These are phyloP conservation scores for Pichia sp. DNA, from an alignment of 1,139 yeast species.

Conservation along the genomic window DNA sequence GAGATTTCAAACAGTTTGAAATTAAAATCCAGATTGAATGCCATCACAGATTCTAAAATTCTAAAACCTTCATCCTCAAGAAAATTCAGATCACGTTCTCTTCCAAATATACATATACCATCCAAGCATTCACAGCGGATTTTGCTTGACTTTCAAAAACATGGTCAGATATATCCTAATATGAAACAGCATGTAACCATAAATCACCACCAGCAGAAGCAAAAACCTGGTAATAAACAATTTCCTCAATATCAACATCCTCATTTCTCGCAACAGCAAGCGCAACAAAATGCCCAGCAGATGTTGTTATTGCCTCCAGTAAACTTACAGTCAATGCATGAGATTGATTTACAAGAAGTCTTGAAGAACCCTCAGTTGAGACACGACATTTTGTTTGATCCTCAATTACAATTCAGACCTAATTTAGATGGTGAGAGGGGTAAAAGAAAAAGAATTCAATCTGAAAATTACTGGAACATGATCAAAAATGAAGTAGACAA, in stretches of 20 bases:
- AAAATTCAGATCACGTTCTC: constrained; percentile 30
- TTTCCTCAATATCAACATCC: constrained; percentile 8
- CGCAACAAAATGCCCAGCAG: constrained; percentile 8
- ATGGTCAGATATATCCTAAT: background rate
- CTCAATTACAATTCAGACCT: constrained; percentile 87
- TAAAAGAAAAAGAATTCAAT: constrained; percentile 60
- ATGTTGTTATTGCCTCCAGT: constrained; percentile 61
- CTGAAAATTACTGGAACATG: constrained; percentile 80
- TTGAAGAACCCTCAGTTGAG: constrained; percentile 87
- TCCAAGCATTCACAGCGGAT: constrained; percentile 17
- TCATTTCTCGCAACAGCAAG: constrained; percentile 6
- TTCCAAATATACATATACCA: constrained; percentile 30
- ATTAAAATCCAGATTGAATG: too few species aligned
- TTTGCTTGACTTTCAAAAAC: background rate
- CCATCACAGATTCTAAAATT: too few species aligned
- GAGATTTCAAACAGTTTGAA: too few species aligned
- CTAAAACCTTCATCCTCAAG: background rate
- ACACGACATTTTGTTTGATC: constrained; percentile 89
- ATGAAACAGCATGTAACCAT: too few species aligned
- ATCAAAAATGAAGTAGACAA: constrained; percentile 45
- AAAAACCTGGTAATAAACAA: constrained; percentile 2
- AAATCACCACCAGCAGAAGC: constrained; percentile 1
- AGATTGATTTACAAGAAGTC: constrained; percentile 83
- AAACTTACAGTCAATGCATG: constrained; percentile 72
- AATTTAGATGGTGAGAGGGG: constrained; percentile 90